A percentile compares a stretch with the other conserved stretches of the same genome.
phyloP scores from a whole-genome alignment of 2,329 filamentous ascomycete species.

The Raffaelea deltoideospora region DNA sequence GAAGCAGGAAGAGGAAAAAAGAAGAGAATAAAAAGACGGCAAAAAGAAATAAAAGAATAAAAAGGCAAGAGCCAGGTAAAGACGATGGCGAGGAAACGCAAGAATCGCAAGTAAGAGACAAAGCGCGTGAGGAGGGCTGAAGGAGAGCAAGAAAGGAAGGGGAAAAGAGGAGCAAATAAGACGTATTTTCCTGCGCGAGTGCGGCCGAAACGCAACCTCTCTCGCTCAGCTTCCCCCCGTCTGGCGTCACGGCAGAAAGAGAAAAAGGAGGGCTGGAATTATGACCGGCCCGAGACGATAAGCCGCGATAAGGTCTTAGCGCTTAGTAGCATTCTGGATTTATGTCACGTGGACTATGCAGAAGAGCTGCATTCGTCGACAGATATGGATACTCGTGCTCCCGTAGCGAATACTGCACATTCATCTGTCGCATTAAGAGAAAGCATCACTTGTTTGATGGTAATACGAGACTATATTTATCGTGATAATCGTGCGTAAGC shows the following conservation, averaged over 20 bases:
- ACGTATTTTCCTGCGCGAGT: slow-evolving; percentile 1
- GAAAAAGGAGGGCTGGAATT: slow-evolving; percentile 11
- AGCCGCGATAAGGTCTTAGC: slow-evolving; percentile 6
- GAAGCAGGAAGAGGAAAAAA: neutral
- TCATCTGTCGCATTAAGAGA: no score
- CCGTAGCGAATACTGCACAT: no score
- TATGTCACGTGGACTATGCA: neutral
- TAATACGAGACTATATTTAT: no score
- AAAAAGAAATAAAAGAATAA: neutral
- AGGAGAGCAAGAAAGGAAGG: neutral
- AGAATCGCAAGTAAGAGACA: no score
- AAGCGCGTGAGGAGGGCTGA: no score
- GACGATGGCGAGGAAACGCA: no score
- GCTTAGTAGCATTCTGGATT: neutral
- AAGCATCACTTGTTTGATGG: no score
- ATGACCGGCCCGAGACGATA: slow-evolving; percentile 9
- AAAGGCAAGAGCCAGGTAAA: neutral
- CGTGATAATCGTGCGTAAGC: no score
- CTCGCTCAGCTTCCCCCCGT: slow-evolving; percentile 2
- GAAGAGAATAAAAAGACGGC: neutral
- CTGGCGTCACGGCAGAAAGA: slow-evolving; percentile 10
- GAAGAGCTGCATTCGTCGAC: no score
- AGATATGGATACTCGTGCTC: no score
- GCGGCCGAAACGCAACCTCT: neutral
- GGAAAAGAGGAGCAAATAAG: slow-evolving; percentile 1